Evolutionary conservation across 495 filamentous ascomycete genomes (phyloP), one percentile per base, ranked within the genome.

Genomic region (Pyronema omphalodes): DNA sequence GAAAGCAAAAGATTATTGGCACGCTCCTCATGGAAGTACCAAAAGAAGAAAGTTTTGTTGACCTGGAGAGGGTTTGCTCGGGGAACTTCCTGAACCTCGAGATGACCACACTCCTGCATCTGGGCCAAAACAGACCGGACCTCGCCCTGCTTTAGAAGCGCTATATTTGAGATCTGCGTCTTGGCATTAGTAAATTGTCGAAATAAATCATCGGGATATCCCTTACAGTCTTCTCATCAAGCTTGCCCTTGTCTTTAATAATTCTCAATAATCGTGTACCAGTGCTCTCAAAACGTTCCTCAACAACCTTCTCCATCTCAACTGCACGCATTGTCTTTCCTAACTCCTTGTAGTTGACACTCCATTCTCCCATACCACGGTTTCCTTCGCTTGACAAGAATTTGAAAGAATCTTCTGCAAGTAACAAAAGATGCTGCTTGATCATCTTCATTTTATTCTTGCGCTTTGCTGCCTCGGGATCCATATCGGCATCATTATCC

Each of bases 71-170:
- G 81, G 47, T 73, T 74, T 58, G 95, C 89, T 44, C 80, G 80
- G 3, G 91, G 91, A 0, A 96, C 81, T 70, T 99, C 91, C 64
- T 96, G 93, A 8, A 88, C 71, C 55, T 94, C 83, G 14, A 94
- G 74, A 55, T 88, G 82, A 3, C 91, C 89, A 23, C 77, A 75
- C 59, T 79, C 76, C 56, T 93, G 83, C 74, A 99, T 83, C 53
- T 76, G 76, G 1, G 80, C 76, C 61, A 96, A 79, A 55, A 84
- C 80, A 52, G 81, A 75, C 11, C 89, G 86, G 44, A 94, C 72
- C 44, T 91, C 81, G 51, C 84, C 81, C 61, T 86, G 82, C 19
- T 77, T 78, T 57, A 93, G 75, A 53, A 96, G 73, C 52, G 79
- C 81, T 53, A 85, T 71, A 37, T 78, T 77, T 33, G 80, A 76